Percentiles rank a stretch among this genome's conserved stretches.
Evolutionary conservation across 495 filamentous ascomycete genomes (phyloP).

Genomic region (Penicillium taxi): DNA sequence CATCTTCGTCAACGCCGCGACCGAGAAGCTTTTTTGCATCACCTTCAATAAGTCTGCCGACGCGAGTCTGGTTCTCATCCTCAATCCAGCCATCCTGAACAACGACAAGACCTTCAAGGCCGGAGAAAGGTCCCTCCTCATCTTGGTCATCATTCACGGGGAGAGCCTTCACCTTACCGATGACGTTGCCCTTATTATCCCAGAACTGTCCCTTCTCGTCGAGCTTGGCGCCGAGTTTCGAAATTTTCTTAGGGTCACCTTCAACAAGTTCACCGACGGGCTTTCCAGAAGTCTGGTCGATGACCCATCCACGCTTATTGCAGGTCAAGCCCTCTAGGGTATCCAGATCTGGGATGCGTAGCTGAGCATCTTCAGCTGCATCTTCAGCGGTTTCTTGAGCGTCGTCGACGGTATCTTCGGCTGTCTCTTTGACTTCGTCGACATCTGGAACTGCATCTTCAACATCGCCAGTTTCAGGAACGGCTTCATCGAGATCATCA

Average conservation of each 20-base stretch:
- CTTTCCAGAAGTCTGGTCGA: conserved; percentile 41
- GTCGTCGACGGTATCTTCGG: conserved; percentile 22
- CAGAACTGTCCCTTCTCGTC: conserved; percentile 58
- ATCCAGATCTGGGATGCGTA: conserved; percentile 46
- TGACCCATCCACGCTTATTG: conserved; percentile 57
- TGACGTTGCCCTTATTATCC: conserved; percentile 51
- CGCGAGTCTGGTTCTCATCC: conserved; percentile 51
- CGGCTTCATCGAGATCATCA: too few relatives aligned
- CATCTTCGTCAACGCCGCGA: conserved; percentile 55
- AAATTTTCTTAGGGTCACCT: conserved; percentile 53
- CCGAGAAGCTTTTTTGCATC: conserved; percentile 58
- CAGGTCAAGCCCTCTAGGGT: conserved; percentile 53
- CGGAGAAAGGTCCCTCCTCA: conserved; percentile 55
- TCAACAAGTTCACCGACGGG: conserved; percentile 52
- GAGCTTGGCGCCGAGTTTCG: conserved; percentile 46
- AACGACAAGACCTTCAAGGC: conserved; percentile 55
- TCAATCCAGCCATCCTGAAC: conserved; percentile 51
- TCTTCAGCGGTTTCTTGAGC: conserved; percentile 25
- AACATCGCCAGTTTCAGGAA: too few relatives aligned
- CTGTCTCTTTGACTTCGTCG: conserved; percentile 17
- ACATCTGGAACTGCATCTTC: conserved; percentile 10
- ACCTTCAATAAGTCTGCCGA: conserved; percentile 52
- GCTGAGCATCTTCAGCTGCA: conserved; percentile 24
- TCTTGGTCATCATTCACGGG: conserved; percentile 49
- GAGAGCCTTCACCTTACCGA: conserved; percentile 51